Evolutionary conservation across 1,284 basidiomycete genomes (phyloP).

Genomic region (Amylostereum areolatum): DNA sequence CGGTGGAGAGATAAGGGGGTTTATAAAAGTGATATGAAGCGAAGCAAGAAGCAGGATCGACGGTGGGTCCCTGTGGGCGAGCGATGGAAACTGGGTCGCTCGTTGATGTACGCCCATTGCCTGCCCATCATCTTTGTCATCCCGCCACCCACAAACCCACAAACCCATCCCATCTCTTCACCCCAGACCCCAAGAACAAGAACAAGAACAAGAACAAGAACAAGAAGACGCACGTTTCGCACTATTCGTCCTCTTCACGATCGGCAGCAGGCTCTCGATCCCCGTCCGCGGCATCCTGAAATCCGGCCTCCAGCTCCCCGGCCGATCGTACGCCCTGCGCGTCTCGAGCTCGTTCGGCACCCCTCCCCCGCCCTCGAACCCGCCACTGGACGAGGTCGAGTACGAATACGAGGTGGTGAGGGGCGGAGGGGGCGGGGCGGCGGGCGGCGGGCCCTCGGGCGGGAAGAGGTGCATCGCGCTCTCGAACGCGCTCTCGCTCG

Average conservation of each 20-base stretch:
- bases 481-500: constrained; percentile 11
- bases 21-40: not conserved
- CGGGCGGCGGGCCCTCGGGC: constrained; percentile 4
- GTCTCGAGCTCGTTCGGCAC: too few species aligned
- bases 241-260: constrained; percentile 14
- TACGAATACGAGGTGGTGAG: not conserved
- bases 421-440: constrained; percentile 1
- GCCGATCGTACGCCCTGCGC: constrained; percentile 13
- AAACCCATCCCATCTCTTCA: too few species aligned
- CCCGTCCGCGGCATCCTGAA: constrained; percentile 25
- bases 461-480: constrained; percentile 4
- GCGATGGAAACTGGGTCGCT: not conserved
- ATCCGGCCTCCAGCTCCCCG: constrained; percentile 28
- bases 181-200: too few species aligned
- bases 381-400: not conserved
- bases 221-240: constrained; percentile 11
- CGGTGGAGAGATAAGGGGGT: not conserved
- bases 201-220: too few species aligned
- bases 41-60: not conserved
- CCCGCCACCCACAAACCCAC: too few species aligned
- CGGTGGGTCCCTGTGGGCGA: not conserved
- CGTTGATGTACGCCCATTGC: not conserved
- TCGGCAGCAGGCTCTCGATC: constrained; percentile 18
- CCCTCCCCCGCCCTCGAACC: not conserved
- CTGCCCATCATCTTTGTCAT: too few species aligned